Evolutionary conservation across 2,329 filamentous ascomycete species (phyloP), one percentile per base, ranked within the genome.

Genomic region (Claviceps sp.): DNA sequence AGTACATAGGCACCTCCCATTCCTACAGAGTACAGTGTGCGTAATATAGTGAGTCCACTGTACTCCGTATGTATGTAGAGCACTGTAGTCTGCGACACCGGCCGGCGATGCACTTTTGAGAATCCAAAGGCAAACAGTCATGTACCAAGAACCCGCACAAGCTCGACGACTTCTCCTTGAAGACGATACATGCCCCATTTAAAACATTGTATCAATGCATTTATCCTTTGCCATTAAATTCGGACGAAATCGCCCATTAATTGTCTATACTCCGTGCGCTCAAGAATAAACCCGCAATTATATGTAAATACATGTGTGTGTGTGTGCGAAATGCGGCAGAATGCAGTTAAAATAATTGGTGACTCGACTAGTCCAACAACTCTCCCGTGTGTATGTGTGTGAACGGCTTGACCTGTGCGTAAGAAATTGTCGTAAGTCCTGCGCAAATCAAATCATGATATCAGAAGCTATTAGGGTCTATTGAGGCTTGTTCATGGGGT

Each of bases 261-360:
- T 24, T 6, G 47, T 50, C 52, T 52, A 50, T 49, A 19, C 34
- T 47, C 46, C n/a, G 34, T 47, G 37, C 50, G 50, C 52, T 54
- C 26, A 42, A 48, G 17, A 43, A 43, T 47, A 44, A 53, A 40
- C 19, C 41, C 50, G 41, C 39, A 51, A 37, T 37, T 38, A 44
- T 40, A 34, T 38, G 47, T 42, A 47, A 49, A 46, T 22, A 26
- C 47, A 5, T 17, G 2, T 45, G 5, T 46, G 16, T 46, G 16
- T 34, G 16, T 34, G n/a, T 11, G 24, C 4, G 38, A 30, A 42
- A 50, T 45, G 42, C 49, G 49, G 30, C 30, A 40, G 44, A 41
- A 50, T 49, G 47, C 46, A 34, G 34, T 16, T 45, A 24, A 38
- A 22, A 34, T 37, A 34, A 40, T 5, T 30, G 10, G 43, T 34